Evolutionary conservation across 2,329 filamentous ascomycete genomes (phyloP).

Genomic region (Orbilia oligospora): DNA sequence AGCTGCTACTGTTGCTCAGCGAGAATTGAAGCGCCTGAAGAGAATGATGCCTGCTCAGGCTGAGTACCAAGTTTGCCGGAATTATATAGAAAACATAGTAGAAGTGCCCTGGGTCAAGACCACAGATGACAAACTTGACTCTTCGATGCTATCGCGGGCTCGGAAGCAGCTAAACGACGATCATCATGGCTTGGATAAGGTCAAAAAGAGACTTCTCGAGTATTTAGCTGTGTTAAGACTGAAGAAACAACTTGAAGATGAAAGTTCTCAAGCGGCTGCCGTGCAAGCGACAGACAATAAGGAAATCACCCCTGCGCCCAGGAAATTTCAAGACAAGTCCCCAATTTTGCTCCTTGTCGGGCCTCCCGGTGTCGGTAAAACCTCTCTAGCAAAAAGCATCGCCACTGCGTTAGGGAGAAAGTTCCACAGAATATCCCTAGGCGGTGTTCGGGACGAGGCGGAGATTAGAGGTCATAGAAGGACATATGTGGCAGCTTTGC

Average conservation of each 20-base stretch:
- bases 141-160: constrained; percentile 82
- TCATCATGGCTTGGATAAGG: constrained; percentile 95
- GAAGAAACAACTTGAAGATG: constrained; percentile 90
- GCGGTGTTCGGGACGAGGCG: constrained; percentile 94
- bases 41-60: constrained; percentile 98
- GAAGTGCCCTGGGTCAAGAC: constrained; percentile 86
- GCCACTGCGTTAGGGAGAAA: constrained; percentile 92
- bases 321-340: constrained; percentile 92
- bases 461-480: constrained; percentile 95
- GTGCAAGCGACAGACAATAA: constrained; percentile 77
- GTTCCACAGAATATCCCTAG: constrained; percentile 96
- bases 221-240: constrained; percentile 96
- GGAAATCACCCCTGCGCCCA: constrained; percentile 67
- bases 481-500: constrained; percentile 99
- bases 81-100: constrained; percentile 84
- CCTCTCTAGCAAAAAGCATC: constrained; percentile 91
- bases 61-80: constrained; percentile 92
- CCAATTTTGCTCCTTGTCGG: constrained; percentile 94
- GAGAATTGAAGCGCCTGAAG: constrained; percentile 86
- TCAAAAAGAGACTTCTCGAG: constrained; percentile 95
- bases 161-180: constrained; percentile 94
- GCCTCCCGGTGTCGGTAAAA: constrained; percentile 95
- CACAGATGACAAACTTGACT: constrained; percentile 88
- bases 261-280: constrained; percentile 70
- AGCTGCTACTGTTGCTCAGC: constrained; percentile 85